phyloP scores from a whole-genome alignment of 2,329 filamentous ascomycete species.

The Penicillium sp. region DNA sequence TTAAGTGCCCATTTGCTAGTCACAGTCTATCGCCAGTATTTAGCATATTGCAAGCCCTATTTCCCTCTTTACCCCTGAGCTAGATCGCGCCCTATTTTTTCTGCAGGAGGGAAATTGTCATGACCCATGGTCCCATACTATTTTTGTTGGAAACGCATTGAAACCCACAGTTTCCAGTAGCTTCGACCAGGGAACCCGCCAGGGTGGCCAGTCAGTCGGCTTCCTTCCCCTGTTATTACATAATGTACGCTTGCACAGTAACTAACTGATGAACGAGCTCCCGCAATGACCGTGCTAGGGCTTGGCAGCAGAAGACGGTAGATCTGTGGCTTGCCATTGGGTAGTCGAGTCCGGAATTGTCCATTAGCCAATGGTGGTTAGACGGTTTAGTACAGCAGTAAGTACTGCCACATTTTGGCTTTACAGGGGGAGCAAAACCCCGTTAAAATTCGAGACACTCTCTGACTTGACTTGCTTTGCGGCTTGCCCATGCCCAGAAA shows the following conservation, averaged over 20 bases:
- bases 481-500: not conserved
- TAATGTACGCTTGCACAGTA: constrained; percentile 9
- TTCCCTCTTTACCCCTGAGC: not conserved
- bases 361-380: not conserved
- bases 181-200: constrained; percentile 15
- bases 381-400: not conserved
- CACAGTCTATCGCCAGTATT: not conserved
- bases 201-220: not conserved
- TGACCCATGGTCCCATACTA: not conserved
- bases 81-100: not conserved
- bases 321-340: constrained; percentile 15
- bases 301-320: constrained; percentile 14
- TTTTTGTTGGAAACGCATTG: not conserved
- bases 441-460: not conserved
- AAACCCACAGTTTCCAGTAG: constrained; percentile 12
- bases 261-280: constrained; percentile 6
- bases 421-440: not conserved
- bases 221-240: constrained; percentile 18
- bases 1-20: not conserved
- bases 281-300: constrained; percentile 5
- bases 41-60: not conserved
- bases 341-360: not conserved
- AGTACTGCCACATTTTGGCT: not conserved
- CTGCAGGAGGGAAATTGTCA: not conserved
- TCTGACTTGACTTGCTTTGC: not conserved